Evolutionary conservation across 345 rosid genomes (phyloP), one percentile per base, ranked within the genome.

Genomic region (Viola odorata): DNA sequence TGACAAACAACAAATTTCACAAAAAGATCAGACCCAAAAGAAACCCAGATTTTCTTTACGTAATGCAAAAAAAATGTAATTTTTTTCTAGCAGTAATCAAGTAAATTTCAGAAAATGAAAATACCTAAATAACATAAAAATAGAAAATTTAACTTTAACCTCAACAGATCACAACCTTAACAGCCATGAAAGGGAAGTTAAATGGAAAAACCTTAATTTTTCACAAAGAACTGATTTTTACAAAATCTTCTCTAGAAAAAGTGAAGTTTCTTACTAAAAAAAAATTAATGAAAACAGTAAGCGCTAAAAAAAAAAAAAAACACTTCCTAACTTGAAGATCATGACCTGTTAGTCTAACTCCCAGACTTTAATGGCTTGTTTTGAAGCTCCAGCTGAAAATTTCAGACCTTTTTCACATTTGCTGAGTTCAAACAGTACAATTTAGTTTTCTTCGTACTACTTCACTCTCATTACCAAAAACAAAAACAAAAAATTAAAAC

Each of bases 301-400:
- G 36, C 3, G 42, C 7, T n/a, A 8, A 49, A 57, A 5, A 12
- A n/a, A n/a, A n/a, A 62, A 42, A 0, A n/a, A 68, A 5, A 37
- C 5, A 15, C 1, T 5, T 36, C 4, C 8, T 8, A 61, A 49
- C 7, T 12, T 15, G 41, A 69, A 73, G 78, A 73, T 79, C 78
- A 76, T 71, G 71, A 81, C 82, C 85, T 81, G 76, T 41, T 66
- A 61, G 53, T 65, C 57, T 51, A 55, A 58, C 62, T 55, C 59
- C 41, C 38, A 13, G 38, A 67, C 65, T 57, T 61, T 55, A 49
- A 62, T 15, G 60, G 55, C 53, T 64, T 58, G 65, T 65, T 62
- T 48, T 13, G 10, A 57, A 71, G 58, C 50, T 62, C 41, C 48
- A 62, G 62, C 42, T 58, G 55, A 37, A 49, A 65, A 60, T 16